These are phyloP conservation scores for Aspergillus transmontanensis DNA, from an alignment of 2,329 filamentous ascomycete species.

Conservation along the genomic window DNA sequence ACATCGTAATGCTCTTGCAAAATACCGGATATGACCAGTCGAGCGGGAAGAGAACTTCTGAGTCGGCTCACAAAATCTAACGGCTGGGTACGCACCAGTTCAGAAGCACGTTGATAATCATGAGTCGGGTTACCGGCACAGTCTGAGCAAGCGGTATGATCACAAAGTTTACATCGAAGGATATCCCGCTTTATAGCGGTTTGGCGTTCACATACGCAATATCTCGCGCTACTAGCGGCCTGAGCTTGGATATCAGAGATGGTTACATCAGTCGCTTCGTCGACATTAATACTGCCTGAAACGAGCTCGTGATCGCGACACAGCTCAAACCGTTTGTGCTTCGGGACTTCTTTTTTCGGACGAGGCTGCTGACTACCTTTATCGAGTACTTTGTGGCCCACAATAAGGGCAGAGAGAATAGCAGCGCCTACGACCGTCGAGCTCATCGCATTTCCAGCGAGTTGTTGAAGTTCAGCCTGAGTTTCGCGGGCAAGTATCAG, in stretches of 20 bases:
- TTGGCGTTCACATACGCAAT: constrained; percentile 62
- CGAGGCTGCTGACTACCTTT: constrained; percentile 13
- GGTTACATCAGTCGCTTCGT: constrained; percentile 9
- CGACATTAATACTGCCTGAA: constrained; percentile 16
- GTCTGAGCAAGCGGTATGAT: constrained; percentile 55
- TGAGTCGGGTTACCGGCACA: constrained; percentile 60
- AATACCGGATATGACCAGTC: constrained; percentile 39
- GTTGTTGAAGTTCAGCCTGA: constrained; percentile 63
- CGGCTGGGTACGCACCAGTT: constrained; percentile 39
- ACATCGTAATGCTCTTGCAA: constrained; percentile 24
- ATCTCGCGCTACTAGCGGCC: constrained; percentile 42
- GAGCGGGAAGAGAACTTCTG: constrained; percentile 46
- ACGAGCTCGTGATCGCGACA: constrained; percentile 18
- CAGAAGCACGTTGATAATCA: constrained; percentile 38
- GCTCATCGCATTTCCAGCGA: constrained; percentile 81
- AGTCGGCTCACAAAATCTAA: constrained; percentile 49
- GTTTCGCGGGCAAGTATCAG: constrained; percentile 67
- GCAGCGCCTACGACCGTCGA: constrained; percentile 69
- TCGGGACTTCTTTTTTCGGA: neutral
- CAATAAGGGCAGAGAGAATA: constrained; percentile 61
- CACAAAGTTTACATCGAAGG: constrained; percentile 54
- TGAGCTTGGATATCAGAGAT: constrained; percentile 22
- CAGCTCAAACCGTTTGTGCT: constrained; percentile 10
- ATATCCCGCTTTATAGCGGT: constrained; percentile 43
- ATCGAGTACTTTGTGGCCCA: constrained; percentile 34